phyloP scores from a whole-genome alignment of 2,329 filamentous ascomycete species.

The Neofusicoccum kwambonambiense region DNA sequence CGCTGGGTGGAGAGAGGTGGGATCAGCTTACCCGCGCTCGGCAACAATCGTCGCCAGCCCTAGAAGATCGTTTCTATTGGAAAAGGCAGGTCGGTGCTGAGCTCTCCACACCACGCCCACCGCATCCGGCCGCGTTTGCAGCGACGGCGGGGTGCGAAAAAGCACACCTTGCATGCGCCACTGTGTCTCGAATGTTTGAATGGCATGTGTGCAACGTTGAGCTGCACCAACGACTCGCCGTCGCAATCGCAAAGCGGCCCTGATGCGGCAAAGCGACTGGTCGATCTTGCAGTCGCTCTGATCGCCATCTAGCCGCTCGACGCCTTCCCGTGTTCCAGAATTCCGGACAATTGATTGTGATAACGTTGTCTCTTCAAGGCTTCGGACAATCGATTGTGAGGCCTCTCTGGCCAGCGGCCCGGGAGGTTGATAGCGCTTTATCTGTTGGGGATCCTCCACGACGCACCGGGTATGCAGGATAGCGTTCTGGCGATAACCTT shows the following conservation, averaged over 20 bases:
- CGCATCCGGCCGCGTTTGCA: not conserved
- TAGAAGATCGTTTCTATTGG: slow-evolving; percentile 12
- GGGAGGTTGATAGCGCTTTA: not conserved
- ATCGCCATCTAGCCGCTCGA: not conserved
- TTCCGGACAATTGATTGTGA: not conserved
- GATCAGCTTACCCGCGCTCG: slow-evolving; percentile 8
- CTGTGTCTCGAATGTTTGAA: no score
- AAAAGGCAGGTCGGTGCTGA: slow-evolving; percentile 4
- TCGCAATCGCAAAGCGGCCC: not conserved
- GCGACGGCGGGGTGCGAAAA: not conserved
- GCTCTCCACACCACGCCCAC: slow-evolving; percentile 8
- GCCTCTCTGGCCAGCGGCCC: not conserved
- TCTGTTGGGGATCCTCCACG: not conserved
- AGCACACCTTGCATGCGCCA: no score
- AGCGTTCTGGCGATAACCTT: not conserved
- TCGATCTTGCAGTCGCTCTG: not conserved
- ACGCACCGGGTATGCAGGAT: not conserved
- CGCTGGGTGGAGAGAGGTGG: slow-evolving; percentile 6
- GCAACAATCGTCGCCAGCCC: slow-evolving; percentile 14
- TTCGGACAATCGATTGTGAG: no score
- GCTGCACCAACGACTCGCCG: not conserved
- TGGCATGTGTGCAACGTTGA: not conserved
- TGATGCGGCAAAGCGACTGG: not conserved
- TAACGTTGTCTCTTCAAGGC: not conserved
- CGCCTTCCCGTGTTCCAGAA: not conserved